These are phyloP conservation scores for Hordeum vulgare DNA, from an alignment of 176 grass and related monocot species.

Conservation along the genomic window MorexV3_pseudomolecules_assembly NC_058522.1:53581365-53581864, in stretches of 20 bases:
- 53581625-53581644: constrained; percentile 52
- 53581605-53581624: too few relatives aligned
- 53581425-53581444: not conserved
- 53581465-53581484: constrained; percentile 26
- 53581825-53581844: constrained; percentile 67
- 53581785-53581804: constrained; percentile 57
- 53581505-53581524: constrained; percentile 19
- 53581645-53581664: constrained; percentile 76
- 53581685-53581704: constrained; percentile 42
- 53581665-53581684: constrained; percentile 48
- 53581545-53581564: constrained; percentile 59
- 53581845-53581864: constrained; percentile 55
- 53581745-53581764: constrained; percentile 64
- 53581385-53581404: constrained; percentile 68
- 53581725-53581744: constrained; percentile 57
- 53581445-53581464: constrained; percentile 9
- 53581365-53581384: constrained; percentile 78
- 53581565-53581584: constrained; percentile 45
- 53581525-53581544: constrained; percentile 55
- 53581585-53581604: too few relatives aligned
- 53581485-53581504: constrained; percentile 24
- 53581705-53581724: constrained; percentile 28
- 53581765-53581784: constrained; percentile 66
- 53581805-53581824: constrained; percentile 89
- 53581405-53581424: constrained; percentile 26